Conservation (phyloP, 1,284 basidiomycete species). For the Ustilago nuda region DNA sequence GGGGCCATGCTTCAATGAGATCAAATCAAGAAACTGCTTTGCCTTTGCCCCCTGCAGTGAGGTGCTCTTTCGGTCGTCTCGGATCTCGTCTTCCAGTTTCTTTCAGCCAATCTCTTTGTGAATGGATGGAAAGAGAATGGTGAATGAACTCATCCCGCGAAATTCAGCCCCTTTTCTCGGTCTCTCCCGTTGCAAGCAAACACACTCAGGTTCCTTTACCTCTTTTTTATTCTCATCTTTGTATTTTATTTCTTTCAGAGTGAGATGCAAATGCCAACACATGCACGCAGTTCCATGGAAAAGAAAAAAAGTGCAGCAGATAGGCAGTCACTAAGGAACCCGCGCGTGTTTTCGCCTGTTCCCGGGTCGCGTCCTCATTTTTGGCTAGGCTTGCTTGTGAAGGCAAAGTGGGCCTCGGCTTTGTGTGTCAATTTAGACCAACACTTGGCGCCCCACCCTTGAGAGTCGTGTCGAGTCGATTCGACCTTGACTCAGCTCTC, state of each 20-base stretch:
- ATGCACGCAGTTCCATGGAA: conserved; percentile 5
- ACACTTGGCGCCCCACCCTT: conserved; percentile 14
- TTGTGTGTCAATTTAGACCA: conserved; percentile 14
- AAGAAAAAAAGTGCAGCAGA: neutral
- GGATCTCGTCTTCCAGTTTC: no score
- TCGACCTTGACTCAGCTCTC: conserved; percentile 1
- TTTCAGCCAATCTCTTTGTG: no score
- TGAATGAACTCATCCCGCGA: conserved; percentile 1
- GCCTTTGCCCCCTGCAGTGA: no score
- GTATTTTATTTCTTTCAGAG: neutral
- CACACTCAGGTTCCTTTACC: neutral
- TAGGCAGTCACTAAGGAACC: neutral
- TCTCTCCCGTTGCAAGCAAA: neutral
- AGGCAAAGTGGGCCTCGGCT: conserved; percentile 11
- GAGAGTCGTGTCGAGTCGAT: neutral
- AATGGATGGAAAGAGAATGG: neutral
- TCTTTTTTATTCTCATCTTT: neutral
- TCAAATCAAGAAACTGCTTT: no score
- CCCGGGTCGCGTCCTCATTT: conserved; percentile 4
- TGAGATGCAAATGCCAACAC: neutral
- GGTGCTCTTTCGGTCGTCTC: no score
- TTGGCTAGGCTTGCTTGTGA: neutral
- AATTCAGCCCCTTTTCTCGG: conserved; percentile 2
- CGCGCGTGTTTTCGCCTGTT: conserved; percentile 5
- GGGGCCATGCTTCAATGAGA: no score